Percentiles rank a stretch among this genome's conserved stretches.
phyloP scores from a whole-genome alignment of 2,329 filamentous ascomycete genomes.

The Colletotrichum sidae region DNA sequence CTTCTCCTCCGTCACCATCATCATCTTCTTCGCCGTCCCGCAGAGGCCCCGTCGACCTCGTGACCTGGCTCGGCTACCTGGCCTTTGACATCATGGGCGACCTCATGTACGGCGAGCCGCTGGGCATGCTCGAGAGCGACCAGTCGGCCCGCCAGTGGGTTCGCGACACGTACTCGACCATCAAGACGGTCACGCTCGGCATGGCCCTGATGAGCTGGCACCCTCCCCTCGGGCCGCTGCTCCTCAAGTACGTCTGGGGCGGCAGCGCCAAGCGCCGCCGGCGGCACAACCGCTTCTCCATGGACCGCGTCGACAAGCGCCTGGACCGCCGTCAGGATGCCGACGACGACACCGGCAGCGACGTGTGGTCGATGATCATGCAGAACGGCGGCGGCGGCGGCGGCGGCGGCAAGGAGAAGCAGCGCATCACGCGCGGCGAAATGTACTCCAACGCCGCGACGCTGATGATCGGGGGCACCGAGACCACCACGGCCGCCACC shows the following conservation, averaged over 20 bases:
- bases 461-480: slow-evolving; percentile 53
- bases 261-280: slow-evolving; percentile 23
- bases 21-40: too few species aligned
- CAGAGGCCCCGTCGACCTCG: slow-evolving; percentile 39
- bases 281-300: slow-evolving; percentile 31
- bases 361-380: slow-evolving; percentile 33
- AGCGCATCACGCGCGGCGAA: slow-evolving; percentile 26
- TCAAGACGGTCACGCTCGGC: slow-evolving; percentile 36
- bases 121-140: slow-evolving; percentile 42
- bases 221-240: slow-evolving; percentile 17
- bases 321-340: slow-evolving; percentile 19
- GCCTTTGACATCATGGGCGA: slow-evolving; percentile 48
- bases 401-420: not conserved
- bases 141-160: slow-evolving; percentile 44
- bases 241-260: slow-evolving; percentile 28
- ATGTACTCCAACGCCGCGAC: slow-evolving; percentile 39
- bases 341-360: slow-evolving; percentile 17
- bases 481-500: slow-evolving; percentile 59
- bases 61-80: slow-evolving; percentile 41
- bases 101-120: slow-evolving; percentile 46
- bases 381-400: slow-evolving; percentile 14
- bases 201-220: slow-evolving; percentile 35
- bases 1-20: too few species aligned
- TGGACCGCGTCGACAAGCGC: slow-evolving; percentile 34
- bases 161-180: slow-evolving; percentile 39